A percentile compares a stretch with the other conserved stretches of the same genome.
These are phyloP conservation scores for Vitis cinerea DNA, from an alignment of 164 flowering plant species.

Conservation along the genomic window DNA sequence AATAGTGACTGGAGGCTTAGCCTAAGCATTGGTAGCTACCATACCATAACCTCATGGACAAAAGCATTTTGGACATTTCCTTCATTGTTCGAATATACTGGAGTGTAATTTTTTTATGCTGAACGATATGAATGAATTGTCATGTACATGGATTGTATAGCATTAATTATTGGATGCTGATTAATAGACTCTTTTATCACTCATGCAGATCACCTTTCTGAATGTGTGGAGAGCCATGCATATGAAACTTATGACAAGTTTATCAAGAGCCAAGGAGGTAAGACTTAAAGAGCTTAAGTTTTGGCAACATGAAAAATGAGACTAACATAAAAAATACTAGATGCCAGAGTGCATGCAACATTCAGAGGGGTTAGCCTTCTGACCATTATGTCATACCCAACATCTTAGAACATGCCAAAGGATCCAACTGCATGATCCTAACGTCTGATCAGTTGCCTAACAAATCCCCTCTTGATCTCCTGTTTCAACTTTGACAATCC, in stretches of 20 bases:
- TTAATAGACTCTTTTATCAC: constrained; percentile 5
- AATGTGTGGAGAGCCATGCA: constrained; percentile 94
- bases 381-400: not conserved
- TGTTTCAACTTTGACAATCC: not conserved
- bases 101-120: too few species aligned
- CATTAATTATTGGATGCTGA: not conserved
- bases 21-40: too few species aligned
- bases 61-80: too few species aligned
- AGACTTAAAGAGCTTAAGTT: not conserved
- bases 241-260: constrained; percentile 92
- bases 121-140: too few species aligned
- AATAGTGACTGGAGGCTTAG: too few species aligned
- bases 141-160: not conserved
- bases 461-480: not conserved
- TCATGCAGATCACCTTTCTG: constrained; percentile 90
- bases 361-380: not conserved
- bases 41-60: too few species aligned
- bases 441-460: not conserved
- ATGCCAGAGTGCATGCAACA: not conserved
- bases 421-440: not conserved
- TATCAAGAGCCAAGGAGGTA: constrained; percentile 84
- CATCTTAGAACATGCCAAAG: constrained; percentile 2
- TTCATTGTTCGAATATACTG: too few species aligned
- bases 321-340: not conserved
- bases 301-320: not conserved